Conservation (phyloP, 345 rosid species). For the Arabidopsis suecica region DNA sequence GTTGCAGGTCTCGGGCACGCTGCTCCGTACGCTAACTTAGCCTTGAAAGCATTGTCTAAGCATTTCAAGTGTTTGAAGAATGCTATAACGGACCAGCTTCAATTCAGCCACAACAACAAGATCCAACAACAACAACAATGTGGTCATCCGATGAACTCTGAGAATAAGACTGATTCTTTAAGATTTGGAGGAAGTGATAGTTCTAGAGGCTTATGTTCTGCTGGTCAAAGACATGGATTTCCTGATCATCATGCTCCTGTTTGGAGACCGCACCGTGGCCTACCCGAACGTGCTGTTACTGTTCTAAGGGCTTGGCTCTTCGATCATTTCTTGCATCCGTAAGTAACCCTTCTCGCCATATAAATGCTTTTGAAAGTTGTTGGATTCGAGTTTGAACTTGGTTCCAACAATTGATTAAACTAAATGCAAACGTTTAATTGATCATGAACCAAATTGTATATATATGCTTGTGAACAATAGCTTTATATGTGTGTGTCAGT, state of each 20-base stretch:
- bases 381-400: conserved; percentile 19
- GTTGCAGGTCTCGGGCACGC: conserved; percentile 89
- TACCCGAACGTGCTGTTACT: conserved; percentile 87
- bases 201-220: conserved; percentile 45
- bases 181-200: conserved; percentile 53
- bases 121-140: conserved; percentile 42
- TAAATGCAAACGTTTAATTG: not conserved
- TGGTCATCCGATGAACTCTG: conserved; percentile 43
- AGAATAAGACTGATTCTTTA: conserved; percentile 54
- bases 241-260: conserved; percentile 81
- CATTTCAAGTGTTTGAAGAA: conserved; percentile 78
- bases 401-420: conserved; percentile 16
- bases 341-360: conserved; percentile 44
- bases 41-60: conserved; percentile 77
- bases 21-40: conserved; percentile 74
- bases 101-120: conserved; percentile 53
- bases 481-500: conserved; percentile 13
- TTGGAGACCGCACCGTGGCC: conserved; percentile 91
- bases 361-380: not conserved
- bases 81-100: conserved; percentile 81
- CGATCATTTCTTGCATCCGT: conserved; percentile 94
- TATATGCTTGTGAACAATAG: conserved; percentile 32
- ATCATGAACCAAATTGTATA: conserved; percentile 16
- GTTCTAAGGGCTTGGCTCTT: conserved; percentile 89
- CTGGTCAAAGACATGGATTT: conserved; percentile 53